phyloP scores from a whole-genome alignment of 106 monocot genomes.

The Dendrobium catenatum region DNA sequence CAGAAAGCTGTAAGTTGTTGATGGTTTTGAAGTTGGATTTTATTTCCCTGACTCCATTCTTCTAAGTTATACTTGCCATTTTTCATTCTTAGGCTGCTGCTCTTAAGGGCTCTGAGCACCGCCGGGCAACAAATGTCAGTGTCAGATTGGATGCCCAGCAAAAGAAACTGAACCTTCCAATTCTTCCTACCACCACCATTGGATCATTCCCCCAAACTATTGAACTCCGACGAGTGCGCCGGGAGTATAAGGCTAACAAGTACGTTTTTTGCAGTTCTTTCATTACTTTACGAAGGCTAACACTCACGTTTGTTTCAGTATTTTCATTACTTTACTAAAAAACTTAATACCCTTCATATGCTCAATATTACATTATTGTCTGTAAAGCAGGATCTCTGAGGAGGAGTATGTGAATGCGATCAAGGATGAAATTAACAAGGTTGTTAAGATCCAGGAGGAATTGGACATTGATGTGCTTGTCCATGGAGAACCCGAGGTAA shows the following conservation, averaged over 20 bases:
- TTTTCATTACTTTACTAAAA: background rate
- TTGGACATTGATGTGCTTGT: constrained; percentile 27
- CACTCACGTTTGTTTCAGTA: constrained; percentile 8
- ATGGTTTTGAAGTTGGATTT: background rate
- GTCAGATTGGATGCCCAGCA: constrained; percentile 25
- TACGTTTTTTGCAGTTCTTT: constrained; percentile 4
- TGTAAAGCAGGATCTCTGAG: constrained; percentile 13
- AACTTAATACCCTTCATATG: background rate
- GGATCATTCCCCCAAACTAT: constrained; percentile 30
- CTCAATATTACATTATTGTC: background rate
- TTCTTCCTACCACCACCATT: constrained; percentile 29
- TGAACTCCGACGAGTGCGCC: constrained; percentile 24
- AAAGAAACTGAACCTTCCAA: constrained; percentile 27
- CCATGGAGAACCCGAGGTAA: constrained; percentile 28
- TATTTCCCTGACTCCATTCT: background rate
- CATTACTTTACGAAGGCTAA: background rate
- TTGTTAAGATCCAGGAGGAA: constrained; percentile 28
- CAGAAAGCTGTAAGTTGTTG: constrained; percentile 17
- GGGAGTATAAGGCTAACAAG: constrained; percentile 28
- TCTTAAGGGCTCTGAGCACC: constrained; percentile 21
- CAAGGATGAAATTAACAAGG: constrained; percentile 24
- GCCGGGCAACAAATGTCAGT: constrained; percentile 23
- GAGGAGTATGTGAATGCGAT: constrained; percentile 22
- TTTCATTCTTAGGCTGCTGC: constrained; percentile 15
- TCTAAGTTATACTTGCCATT: background rate